Percentiles rank a stretch among this genome's conserved stretches.
Evolutionary conservation across 306 rosid genomes (phyloP).

Genomic region (Casuarina cunninghamiana): DNA sequence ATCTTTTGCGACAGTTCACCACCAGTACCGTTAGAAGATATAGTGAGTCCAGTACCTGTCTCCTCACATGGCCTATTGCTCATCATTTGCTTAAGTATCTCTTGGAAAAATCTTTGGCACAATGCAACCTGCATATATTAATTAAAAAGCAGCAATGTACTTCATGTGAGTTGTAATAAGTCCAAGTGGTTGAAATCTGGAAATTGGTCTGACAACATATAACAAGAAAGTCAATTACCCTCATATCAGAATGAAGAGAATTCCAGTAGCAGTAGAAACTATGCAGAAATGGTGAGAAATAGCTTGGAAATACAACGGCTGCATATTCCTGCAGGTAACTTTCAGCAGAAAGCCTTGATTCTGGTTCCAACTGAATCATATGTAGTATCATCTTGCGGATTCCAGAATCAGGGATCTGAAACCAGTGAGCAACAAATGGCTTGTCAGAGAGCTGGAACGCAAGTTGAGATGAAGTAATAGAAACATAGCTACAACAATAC

Average conservation of each 20-base stretch:
- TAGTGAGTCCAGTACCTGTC: constrained; percentile 30
- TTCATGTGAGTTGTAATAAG: constrained; percentile 22
- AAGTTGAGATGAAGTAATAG: neutral
- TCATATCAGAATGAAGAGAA: constrained; percentile 91
- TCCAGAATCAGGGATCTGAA: constrained; percentile 93
- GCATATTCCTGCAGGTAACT: constrained; percentile 78
- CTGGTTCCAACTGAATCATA: constrained; percentile 96
- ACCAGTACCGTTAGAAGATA: constrained; percentile 35
- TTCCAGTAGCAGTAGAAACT: constrained; percentile 90
- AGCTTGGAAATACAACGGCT: constrained; percentile 73
- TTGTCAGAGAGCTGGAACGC: neutral
- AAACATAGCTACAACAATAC: neutral
- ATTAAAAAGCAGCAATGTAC: constrained; percentile 25
- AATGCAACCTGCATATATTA: constrained; percentile 60
- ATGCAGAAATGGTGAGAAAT: constrained; percentile 90
- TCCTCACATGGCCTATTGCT: constrained; percentile 50
- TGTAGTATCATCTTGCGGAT: constrained; percentile 88
- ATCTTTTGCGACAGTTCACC: constrained; percentile 50
- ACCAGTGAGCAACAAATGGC: constrained; percentile 23
- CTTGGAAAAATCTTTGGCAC: constrained; percentile 87
- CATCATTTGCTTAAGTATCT: constrained; percentile 92
- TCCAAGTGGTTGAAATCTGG: constrained; percentile 16
- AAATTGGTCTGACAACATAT: neutral
- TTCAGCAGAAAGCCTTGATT: constrained; percentile 82
- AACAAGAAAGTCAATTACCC: constrained; percentile 48